phyloP scores from a whole-genome alignment of 2,329 filamentous ascomycete genomes.

The Botrytis hyacinthi region DNA sequence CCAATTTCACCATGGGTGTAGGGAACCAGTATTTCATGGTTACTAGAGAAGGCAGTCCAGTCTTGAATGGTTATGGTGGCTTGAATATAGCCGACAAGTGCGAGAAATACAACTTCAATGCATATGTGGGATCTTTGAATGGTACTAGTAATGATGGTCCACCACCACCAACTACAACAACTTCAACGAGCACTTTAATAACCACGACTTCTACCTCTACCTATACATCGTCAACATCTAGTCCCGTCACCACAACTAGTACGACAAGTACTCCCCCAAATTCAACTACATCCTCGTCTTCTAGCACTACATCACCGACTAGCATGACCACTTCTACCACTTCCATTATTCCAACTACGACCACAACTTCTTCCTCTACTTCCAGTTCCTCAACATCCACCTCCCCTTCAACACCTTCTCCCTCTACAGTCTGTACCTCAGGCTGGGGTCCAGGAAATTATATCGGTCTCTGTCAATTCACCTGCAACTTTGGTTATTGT shows the following conservation, averaged over 20 bases:
- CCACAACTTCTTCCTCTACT: neutral
- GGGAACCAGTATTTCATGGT: constrained; percentile 37
- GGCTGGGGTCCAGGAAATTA: constrained; percentile 40
- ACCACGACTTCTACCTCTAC: constrained; percentile 15
- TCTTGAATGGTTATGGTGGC: constrained; percentile 31
- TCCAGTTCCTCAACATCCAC: constrained; percentile 6
- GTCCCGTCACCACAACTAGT: neutral
- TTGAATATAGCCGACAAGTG: constrained; percentile 34
- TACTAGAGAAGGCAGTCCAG: constrained; percentile 28
- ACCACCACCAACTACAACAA: constrained; percentile 14
- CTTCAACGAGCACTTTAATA: constrained; percentile 8
- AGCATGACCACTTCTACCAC: neutral
- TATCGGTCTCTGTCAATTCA: constrained; percentile 40
- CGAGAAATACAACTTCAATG: constrained; percentile 39
- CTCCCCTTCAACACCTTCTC: constrained; percentile 18
- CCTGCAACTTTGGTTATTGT: constrained; percentile 33
- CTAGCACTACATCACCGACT: neutral
- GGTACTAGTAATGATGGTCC: constrained; percentile 20
- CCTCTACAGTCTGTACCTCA: constrained; percentile 26
- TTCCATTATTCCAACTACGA: neutral
- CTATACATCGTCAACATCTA: neutral
- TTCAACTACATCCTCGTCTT: neutral
- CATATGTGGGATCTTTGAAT: constrained; percentile 36
- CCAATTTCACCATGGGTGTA: constrained; percentile 38
- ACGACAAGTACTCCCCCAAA: neutral